These are phyloP conservation scores for Yarrowia deformans DNA, from an alignment of 805 yeast genomes.

Conservation along the genomic window DNA sequence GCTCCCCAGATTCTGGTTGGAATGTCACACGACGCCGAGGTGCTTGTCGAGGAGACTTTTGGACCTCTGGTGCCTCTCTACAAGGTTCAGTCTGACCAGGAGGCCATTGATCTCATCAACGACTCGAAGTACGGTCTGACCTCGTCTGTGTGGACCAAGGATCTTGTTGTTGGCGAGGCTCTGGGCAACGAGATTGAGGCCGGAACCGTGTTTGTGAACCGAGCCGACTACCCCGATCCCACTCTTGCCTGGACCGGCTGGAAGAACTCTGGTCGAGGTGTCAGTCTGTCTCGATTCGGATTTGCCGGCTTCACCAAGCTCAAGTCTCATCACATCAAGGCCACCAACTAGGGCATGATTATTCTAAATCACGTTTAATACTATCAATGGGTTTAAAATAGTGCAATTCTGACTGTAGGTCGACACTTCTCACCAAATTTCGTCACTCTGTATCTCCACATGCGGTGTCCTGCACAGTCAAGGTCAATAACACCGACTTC, in stretches of 20 bases:
- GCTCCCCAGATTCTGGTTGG: slow-evolving; percentile 83
- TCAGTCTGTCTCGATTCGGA: slow-evolving; percentile 73
- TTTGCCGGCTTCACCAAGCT: slow-evolving; percentile 53
- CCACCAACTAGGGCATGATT: background rate
- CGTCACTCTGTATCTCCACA: background rate
- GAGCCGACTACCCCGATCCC: slow-evolving; percentile 69
- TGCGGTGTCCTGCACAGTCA: background rate
- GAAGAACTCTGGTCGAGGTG: slow-evolving; percentile 74
- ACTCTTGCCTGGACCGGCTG: slow-evolving; percentile 78
- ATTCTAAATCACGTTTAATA: too few relatives aligned
- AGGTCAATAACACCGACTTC: background rate
- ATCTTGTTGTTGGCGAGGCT: slow-evolving; percentile 70
- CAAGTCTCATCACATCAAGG: slow-evolving; percentile 50
- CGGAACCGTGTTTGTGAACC: slow-evolving; percentile 70
- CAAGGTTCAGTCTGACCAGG: slow-evolving; percentile 75
- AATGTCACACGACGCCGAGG: slow-evolving; percentile 63
- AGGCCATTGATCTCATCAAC: slow-evolving; percentile 76
- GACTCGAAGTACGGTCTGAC: slow-evolving; percentile 84
- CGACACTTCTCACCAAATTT: too few relatives aligned
- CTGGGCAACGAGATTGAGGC: slow-evolving; percentile 66
- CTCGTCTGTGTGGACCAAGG: slow-evolving; percentile 82
- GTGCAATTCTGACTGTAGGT: too few relatives aligned
- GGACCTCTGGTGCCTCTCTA: slow-evolving; percentile 86
- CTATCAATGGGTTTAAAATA: too few relatives aligned
- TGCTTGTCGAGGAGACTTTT: slow-evolving; percentile 84